These are phyloP conservation scores for Xylariales sp. DNA, from an alignment of 2,329 filamentous ascomycete genomes.

Conservation along the genomic window DNA sequence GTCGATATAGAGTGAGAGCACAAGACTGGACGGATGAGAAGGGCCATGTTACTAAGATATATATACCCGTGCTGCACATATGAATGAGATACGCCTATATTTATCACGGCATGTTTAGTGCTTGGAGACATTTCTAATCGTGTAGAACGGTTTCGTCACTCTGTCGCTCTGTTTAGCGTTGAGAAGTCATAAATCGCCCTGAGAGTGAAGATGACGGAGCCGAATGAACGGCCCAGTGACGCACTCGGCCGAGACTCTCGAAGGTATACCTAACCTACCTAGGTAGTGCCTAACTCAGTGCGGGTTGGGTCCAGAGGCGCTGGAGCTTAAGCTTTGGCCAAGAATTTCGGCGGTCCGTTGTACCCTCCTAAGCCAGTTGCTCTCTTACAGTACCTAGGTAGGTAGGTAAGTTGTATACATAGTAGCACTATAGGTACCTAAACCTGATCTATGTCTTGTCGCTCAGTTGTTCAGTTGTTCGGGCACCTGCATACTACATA, in stretches of 20 bases:
- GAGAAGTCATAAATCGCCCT: neutral
- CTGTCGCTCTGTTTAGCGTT: neutral
- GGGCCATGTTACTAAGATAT: slow-evolving; percentile 11
- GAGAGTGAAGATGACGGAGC: slow-evolving; percentile 12
- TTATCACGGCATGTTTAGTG: neutral
- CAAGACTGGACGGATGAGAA: neutral
- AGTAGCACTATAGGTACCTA: too few species aligned
- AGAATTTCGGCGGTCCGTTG: too few species aligned
- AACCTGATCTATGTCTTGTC: too few species aligned
- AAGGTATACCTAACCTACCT: neutral
- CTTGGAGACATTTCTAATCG: neutral
- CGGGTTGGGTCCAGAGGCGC: too few species aligned
- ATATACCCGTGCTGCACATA: slow-evolving; percentile 3
- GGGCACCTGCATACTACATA: too few species aligned
- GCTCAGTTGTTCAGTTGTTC: too few species aligned
- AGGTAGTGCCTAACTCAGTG: too few species aligned
- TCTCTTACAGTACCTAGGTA: too few species aligned
- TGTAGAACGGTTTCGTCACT: neutral
- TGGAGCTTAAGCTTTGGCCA: too few species aligned
- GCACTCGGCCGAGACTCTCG: slow-evolving; percentile 27
- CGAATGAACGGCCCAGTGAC: slow-evolving; percentile 5
- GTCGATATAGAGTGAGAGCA: neutral
- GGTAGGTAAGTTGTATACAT: too few species aligned
- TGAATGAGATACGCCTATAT: neutral
- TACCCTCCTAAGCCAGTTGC: too few species aligned